Percentiles rank a stretch among this genome's conserved stretches.
Conservation (phyloP, 1,284 basidiomycete genomes). For the Vanrija humicola region DNA sequence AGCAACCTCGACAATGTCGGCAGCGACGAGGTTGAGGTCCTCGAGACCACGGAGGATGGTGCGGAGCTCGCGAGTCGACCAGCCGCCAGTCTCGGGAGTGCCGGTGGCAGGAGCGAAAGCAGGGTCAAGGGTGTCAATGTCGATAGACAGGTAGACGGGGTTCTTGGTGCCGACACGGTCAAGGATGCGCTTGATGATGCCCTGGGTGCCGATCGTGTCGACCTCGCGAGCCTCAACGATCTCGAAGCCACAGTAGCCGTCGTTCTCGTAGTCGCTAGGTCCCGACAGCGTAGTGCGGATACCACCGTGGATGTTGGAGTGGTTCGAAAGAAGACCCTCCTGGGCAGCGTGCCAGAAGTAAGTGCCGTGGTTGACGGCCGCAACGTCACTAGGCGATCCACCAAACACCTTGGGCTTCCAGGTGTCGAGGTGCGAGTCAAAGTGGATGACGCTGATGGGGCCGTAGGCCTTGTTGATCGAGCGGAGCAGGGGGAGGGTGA, state of each 20-base stretch:
- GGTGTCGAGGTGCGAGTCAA: constrained; percentile 43
- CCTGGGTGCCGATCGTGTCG: constrained; percentile 39
- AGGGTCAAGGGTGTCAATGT: constrained; percentile 29
- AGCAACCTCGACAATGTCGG: constrained; percentile 35
- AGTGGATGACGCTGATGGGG: constrained; percentile 38
- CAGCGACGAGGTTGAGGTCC: constrained; percentile 39
- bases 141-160: constrained; percentile 20
- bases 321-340: constrained; percentile 37
- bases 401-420: constrained; percentile 33
- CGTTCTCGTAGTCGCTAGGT: constrained; percentile 30
- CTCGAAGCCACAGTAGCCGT: constrained; percentile 39
- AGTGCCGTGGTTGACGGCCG: constrained; percentile 39
- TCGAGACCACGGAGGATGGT: constrained; percentile 36
- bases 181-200: constrained; percentile 33
- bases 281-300: constrained; percentile 20
- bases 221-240: constrained; percentile 37
- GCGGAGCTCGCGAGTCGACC: constrained; percentile 42
- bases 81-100: constrained; percentile 39
- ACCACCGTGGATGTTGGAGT: constrained; percentile 56
- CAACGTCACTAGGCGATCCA: constrained; percentile 26
- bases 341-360: constrained; percentile 42
- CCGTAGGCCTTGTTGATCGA: constrained; percentile 40
- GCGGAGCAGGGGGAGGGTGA: constrained; percentile 50
- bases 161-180: constrained; percentile 20
- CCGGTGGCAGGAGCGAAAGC: constrained; percentile 7